Conservation (phyloP, 1,139 yeast species). For the Waltiozyma sp. region DNA sequence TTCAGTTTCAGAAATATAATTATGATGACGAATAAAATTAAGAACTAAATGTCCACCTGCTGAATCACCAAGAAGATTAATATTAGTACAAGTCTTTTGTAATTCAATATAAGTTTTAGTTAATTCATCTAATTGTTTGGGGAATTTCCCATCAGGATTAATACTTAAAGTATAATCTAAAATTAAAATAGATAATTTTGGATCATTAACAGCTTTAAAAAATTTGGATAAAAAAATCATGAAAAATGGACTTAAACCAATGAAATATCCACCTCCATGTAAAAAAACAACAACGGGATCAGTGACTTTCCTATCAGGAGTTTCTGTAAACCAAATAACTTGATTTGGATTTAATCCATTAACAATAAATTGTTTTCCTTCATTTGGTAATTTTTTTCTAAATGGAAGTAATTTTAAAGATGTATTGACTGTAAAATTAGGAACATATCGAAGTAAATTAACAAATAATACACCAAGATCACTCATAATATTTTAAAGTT, state of each 20-base stretch:
- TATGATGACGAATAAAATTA: neutral
- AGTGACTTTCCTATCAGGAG: conserved; percentile 12
- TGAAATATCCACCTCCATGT: conserved; percentile 37
- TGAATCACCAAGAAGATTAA: conserved; percentile 35
- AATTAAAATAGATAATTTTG: conserved; percentile 21
- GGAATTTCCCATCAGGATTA: conserved; percentile 21
- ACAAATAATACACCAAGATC: neutral
- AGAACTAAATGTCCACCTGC: conserved; percentile 32
- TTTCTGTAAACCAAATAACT: conserved; percentile 20
- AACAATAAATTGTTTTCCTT: conserved; percentile 4
- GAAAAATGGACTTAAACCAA: conserved; percentile 24
- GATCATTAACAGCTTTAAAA: conserved; percentile 24
- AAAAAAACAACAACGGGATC: conserved; percentile 23
- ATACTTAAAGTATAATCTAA: conserved; percentile 32
- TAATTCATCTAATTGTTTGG: conserved; percentile 31
- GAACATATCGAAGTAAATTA: neutral
- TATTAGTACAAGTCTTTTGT: conserved; percentile 23
- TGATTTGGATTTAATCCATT: conserved; percentile 3
- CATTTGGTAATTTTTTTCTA: neutral
- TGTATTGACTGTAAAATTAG: neutral
- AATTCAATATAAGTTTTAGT: conserved; percentile 23
- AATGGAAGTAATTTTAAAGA: neutral
- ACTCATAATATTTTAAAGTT: neutral
- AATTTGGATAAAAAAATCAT: conserved; percentile 20
- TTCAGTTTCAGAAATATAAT: neutral